phyloP scores from a whole-genome alignment of 2,329 filamentous ascomycete species.

The Aspergillus persii region DNA sequence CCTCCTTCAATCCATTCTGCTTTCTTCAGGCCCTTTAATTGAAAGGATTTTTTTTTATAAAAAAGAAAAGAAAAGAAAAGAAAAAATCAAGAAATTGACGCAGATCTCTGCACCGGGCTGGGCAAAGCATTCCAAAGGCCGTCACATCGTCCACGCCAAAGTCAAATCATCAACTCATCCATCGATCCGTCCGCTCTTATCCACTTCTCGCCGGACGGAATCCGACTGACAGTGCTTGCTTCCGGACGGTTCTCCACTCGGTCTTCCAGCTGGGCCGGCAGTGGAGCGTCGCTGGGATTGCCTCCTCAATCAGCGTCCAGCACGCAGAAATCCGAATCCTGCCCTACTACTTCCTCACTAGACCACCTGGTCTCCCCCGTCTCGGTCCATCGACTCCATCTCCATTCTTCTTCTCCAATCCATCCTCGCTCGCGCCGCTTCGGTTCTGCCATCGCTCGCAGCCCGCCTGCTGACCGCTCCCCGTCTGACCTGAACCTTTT shows the following conservation, averaged over 20 bases:
- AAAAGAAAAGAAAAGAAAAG: too few species aligned
- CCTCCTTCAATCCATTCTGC: neutral
- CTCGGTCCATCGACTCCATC: too few species aligned
- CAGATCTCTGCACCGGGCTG: too few species aligned
- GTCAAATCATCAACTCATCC: neutral
- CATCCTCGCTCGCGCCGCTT: neutral
- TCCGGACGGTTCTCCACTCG: neutral
- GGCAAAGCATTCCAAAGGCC: too few species aligned
- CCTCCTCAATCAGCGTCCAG: slow-evolving; percentile 1
- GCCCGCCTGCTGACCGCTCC: neutral
- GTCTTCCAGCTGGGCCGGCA: slow-evolving; percentile 5
- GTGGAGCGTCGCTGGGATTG: slow-evolving; percentile 4
- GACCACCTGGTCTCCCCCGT: neutral
- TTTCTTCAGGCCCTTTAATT: too few species aligned
- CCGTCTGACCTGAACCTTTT: neutral
- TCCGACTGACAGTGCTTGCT: slow-evolving; percentile 2
- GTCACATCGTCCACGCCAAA: neutral
- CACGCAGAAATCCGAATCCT: neutral
- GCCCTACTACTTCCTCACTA: neutral
- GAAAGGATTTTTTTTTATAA: too few species aligned
- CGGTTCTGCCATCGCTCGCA: neutral
- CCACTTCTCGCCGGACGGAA: neutral
- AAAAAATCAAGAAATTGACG: too few species aligned
- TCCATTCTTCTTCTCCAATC: neutral
- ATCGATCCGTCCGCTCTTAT: neutral